A percentile compares a stretch with the other conserved stretches of the same genome.
Conservation (phyloP, 2,329 filamentous ascomycete genomes). For the Colletotrichum phormii region DNA sequence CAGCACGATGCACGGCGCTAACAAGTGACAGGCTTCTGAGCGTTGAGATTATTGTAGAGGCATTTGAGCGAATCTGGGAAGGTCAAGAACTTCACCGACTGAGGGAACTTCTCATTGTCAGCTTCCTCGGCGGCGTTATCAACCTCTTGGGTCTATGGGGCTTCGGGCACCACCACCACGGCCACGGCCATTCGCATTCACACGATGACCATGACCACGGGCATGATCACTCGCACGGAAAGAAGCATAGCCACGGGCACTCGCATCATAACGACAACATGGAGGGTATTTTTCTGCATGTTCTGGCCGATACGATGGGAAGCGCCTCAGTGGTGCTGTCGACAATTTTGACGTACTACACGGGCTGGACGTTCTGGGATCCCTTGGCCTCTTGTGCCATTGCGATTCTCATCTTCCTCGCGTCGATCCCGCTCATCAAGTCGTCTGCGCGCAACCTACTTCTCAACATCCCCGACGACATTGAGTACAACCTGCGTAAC, state of each 20-base stretch:
- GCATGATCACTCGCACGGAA: constrained; percentile 54
- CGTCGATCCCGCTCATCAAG: constrained; percentile 87
- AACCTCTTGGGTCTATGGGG: constrained; percentile 93
- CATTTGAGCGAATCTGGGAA: constrained; percentile 86
- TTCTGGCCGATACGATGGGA: constrained; percentile 93
- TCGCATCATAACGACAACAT: constrained; percentile 90
- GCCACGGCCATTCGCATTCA: constrained; percentile 54
- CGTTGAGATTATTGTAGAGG: constrained; percentile 95
- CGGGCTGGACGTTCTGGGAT: constrained; percentile 94
- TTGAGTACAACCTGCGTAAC: constrained; percentile 90
- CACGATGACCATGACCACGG: constrained; percentile 54
- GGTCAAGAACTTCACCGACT: constrained; percentile 87
- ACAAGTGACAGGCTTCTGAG: constrained; percentile 78
- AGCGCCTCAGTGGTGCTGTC: constrained; percentile 95
- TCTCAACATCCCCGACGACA: constrained; percentile 84
- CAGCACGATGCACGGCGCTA: background rate
- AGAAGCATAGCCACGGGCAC: constrained; percentile 54
- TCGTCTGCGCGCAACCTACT: constrained; percentile 86
- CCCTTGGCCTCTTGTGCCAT: constrained; percentile 95
- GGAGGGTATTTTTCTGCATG: constrained; percentile 95
- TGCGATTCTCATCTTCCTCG: constrained; percentile 91
- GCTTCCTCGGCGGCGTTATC: constrained; percentile 84
- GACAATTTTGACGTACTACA: constrained; percentile 86
- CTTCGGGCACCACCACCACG: constrained; percentile 77
- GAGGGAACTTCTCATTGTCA: constrained; percentile 89